A percentile compares a stretch with the other conserved stretches of the same genome.
Conservation (phyloP, 2,329 filamentous ascomycete species). For the Aspergillus amoenus region DNA sequence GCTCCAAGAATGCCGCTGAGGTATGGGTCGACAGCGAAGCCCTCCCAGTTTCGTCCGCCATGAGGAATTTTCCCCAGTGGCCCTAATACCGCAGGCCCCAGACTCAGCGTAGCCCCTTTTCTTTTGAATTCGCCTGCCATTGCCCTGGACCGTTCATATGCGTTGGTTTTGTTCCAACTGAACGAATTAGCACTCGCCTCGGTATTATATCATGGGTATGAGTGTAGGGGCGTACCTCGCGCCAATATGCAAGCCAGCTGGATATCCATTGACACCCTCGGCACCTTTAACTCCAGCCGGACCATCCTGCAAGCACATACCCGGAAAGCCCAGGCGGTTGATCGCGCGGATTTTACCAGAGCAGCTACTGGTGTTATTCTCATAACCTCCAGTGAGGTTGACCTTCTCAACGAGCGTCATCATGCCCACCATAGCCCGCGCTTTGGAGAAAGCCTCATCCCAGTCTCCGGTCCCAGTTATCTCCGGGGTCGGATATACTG, state of each 20-base stretch:
- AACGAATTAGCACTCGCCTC: background rate
- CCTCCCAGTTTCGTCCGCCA: conserved; percentile 22
- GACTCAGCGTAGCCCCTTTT: background rate
- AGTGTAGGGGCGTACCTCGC: background rate
- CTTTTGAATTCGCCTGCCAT: background rate
- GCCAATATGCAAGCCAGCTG: background rate
- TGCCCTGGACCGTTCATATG: background rate
- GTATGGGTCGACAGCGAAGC: conserved; percentile 41
- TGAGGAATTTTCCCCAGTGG: background rate
- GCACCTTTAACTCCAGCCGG: background rate
- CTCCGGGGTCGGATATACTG: background rate
- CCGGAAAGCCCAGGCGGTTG: background rate
- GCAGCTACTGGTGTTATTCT: background rate
- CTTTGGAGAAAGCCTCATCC: background rate
- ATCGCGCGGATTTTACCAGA: background rate
- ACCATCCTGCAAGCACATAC: background rate
- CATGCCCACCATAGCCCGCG: background rate
- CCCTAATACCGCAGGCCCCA: background rate
- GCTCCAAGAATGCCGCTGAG: conserved; percentile 40
- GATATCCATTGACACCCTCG: background rate
- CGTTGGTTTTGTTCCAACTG: background rate
- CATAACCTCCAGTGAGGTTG: background rate
- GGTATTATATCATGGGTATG: background rate
- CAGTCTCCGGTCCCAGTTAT: background rate
- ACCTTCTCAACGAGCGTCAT: background rate